Evolutionary conservation across 805 yeast genomes (phyloP).

Genomic region (Lipomyces yamanashiensis): DNA sequence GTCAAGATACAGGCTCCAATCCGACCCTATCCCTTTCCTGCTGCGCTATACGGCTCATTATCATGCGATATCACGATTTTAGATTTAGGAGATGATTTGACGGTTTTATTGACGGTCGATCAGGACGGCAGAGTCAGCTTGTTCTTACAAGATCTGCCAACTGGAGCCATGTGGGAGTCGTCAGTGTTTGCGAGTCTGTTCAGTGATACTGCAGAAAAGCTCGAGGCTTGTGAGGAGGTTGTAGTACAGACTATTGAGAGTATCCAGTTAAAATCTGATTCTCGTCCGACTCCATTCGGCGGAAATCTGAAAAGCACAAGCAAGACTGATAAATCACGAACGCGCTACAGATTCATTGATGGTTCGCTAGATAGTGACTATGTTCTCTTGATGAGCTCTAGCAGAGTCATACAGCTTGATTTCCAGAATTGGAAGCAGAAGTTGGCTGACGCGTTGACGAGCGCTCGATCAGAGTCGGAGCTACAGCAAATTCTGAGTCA

Average conservation of each 20-base stretch:
- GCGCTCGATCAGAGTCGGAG: slow-evolving; percentile 9
- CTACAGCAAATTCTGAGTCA: slow-evolving; percentile 3
- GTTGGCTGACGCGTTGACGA: slow-evolving; percentile 15
- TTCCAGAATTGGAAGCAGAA: slow-evolving; percentile 13
- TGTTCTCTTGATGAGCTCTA: slow-evolving; percentile 10
- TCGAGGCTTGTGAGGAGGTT: not conserved
- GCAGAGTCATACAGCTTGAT: slow-evolving; percentile 19
- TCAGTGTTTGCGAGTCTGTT: slow-evolving; percentile 11
- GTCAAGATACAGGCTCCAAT: slow-evolving; percentile 58
- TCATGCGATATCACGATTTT: slow-evolving; percentile 42
- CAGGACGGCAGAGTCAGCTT: slow-evolving; percentile 38
- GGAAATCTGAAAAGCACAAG: not conserved
- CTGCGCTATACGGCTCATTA: slow-evolving; percentile 52
- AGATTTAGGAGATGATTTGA: slow-evolving; percentile 34
- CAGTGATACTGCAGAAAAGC: slow-evolving; percentile 4
- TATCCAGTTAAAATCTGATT: slow-evolving; percentile 3
- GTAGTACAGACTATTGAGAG: slow-evolving; percentile 19
- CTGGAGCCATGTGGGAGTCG: slow-evolving; percentile 25
- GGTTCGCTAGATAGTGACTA: not conserved
- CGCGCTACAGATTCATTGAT: slow-evolving; percentile 10
- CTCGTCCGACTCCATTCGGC: not conserved
- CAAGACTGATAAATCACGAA: not conserved
- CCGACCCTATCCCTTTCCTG: slow-evolving; percentile 59
- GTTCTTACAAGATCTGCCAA: slow-evolving; percentile 36
- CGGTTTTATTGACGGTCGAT: slow-evolving; percentile 36